Evolutionary conservation across 768 basidiomycete genomes (phyloP), one percentile per base, ranked within the genome.

Genomic region (Trametes cubensis): DNA sequence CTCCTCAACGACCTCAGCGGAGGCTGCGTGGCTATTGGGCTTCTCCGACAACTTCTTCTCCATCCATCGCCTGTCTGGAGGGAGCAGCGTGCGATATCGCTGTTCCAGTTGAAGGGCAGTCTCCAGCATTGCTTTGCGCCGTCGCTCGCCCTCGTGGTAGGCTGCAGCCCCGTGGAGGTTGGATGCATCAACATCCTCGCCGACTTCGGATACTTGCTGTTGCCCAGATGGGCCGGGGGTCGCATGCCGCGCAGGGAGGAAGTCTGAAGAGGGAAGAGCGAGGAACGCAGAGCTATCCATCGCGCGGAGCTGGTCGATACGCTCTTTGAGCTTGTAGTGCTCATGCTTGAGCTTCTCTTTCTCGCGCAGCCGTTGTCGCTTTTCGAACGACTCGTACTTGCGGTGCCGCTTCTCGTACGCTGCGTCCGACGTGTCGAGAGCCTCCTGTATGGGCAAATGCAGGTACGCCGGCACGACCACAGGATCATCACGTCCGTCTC

Each of bases 321-420:
- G 85, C 70, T 94, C 89, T 73, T 90, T 89, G 69, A 96, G 85
- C 71, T 94, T 93, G 77, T 94, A 94, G 67, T 94, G 92, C 70
- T 95, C 93, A 66, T 94, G 89, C 74, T 90, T 89, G 57, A 95
- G 83, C 71, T 94, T 94, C 75, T 96, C 94, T 75, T 93, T 93
- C 76, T 95, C 94, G 57, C 93, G 85, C 38, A 91, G 77, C 4
- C 93, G 88, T 70, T 88, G 86, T 8, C 92, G 84, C 72, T 92
- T 92, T 75, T 95, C 94, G 61, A 91, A 89, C 15, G 82, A 83
- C 72, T 95, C 93, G 73, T 91, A 94, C 71, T 91, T 93, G 54
- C 86, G 83, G 74, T 96, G 94, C 46, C 92, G 84, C 65, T 86
- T 87, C 73, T 90, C 84, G 70, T 94, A 96, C 7, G 83, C 83